A percentile compares a stretch with the other conserved stretches of the same genome.
These are phyloP conservation scores for Dalbergia oliveri DNA, from an alignment of 306 rosid genomes.

Conservation along the genomic window DNA sequence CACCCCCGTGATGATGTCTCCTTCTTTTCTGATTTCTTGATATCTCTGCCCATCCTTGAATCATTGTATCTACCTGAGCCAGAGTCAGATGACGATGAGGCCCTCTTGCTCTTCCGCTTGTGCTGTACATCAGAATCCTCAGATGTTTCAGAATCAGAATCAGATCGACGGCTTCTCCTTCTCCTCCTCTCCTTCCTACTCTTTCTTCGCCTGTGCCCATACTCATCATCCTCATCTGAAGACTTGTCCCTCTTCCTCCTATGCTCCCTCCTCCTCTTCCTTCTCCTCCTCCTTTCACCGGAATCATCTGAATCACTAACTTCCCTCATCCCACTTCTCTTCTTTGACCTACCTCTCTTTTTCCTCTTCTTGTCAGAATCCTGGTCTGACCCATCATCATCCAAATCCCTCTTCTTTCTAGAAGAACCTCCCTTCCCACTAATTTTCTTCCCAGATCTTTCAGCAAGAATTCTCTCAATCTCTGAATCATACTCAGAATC, in stretches of 20 bases:
- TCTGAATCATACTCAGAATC: conserved; percentile 72
- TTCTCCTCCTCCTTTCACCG: conserved; percentile 55
- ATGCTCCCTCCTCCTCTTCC: conserved; percentile 55
- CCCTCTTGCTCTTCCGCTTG: conserved; percentile 59
- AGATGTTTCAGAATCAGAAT: conserved; percentile 66
- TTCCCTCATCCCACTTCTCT: conserved; percentile 61
- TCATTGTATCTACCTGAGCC: conserved; percentile 53
- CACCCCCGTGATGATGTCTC: conserved; percentile 43
- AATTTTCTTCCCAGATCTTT: conserved; percentile 58
- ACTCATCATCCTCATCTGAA: conserved; percentile 23
- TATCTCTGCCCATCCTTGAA: conserved; percentile 54
- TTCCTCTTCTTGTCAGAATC: conserved; percentile 56
- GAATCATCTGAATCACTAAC: conserved; percentile 64
- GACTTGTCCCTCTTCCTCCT: conserved; percentile 43
- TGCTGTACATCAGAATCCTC: conserved; percentile 54
- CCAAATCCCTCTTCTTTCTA: conserved; percentile 52
- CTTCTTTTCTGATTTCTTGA: conserved; percentile 64
- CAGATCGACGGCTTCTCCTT: conserved; percentile 59
- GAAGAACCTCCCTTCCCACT: conserved; percentile 47
- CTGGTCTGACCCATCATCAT: conserved; percentile 52
- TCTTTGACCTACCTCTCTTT: conserved; percentile 78
- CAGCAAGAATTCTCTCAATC: conserved; percentile 71
- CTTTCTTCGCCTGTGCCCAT: conserved; percentile 18
- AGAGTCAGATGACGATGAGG: conserved; percentile 52
- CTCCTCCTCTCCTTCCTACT: conserved; percentile 58